phyloP scores from a whole-genome alignment of 1,284 basidiomycete species.

The Malassezia sp. region DNA sequence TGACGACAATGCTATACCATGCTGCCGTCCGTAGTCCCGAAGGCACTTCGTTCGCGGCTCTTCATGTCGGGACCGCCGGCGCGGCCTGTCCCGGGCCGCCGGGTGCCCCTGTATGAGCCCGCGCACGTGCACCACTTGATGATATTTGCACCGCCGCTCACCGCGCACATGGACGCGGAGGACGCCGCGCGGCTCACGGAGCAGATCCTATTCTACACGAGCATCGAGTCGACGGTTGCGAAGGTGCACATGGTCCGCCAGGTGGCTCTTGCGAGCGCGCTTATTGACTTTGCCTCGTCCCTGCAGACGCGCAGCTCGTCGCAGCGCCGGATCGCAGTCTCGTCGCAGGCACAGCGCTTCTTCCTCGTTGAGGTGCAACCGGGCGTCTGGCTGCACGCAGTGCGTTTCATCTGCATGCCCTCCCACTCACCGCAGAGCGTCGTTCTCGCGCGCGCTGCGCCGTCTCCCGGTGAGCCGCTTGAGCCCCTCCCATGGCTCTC shows the following conservation, averaged over 20 bases:
- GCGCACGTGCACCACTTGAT: slow-evolving; percentile 14
- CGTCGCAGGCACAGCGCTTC: background rate
- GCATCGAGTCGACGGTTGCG: slow-evolving; percentile 9
- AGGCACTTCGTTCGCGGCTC: slow-evolving; percentile 1
- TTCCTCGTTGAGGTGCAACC: slow-evolving; percentile 11
- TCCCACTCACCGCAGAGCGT: slow-evolving; percentile 4
- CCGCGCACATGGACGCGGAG: slow-evolving; percentile 5
- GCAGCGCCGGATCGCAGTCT: background rate
- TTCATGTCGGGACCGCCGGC: background rate
- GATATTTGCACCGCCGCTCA: slow-evolving; percentile 8
- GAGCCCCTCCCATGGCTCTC: slow-evolving; percentile 2
- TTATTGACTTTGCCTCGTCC: slow-evolving; percentile 10
- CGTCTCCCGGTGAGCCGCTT: background rate
- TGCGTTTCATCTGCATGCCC: background rate
- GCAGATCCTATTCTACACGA: slow-evolving; percentile 11
- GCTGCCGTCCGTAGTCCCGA: background rate
- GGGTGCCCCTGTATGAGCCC: slow-evolving; percentile 2
- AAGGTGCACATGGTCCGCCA: slow-evolving; percentile 11
- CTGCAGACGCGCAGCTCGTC: background rate
- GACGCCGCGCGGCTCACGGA: slow-evolving; percentile 10
- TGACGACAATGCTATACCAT: background rate
- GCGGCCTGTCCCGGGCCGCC: background rate
- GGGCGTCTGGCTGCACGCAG: slow-evolving; percentile 12
- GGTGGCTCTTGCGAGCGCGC: slow-evolving; percentile 12
- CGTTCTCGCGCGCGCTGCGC: background rate